Conservation (phyloP, 2,329 filamentous ascomycete species). For the Botrytis paeoniae region DNA sequence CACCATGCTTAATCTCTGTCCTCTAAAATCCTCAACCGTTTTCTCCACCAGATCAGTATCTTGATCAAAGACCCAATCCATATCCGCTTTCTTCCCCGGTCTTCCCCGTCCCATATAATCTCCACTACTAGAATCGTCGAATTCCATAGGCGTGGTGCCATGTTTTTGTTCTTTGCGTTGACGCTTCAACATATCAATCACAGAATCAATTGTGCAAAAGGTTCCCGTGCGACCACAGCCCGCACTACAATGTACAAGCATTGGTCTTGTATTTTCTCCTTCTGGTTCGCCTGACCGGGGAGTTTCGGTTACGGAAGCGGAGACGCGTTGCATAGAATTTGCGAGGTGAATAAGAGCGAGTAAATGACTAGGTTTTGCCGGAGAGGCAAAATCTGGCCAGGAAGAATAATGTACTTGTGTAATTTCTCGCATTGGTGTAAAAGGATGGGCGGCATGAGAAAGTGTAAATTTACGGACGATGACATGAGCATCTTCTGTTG, state of each 20-base stretch:
- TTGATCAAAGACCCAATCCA: constrained; percentile 68
- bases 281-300: constrained; percentile 58
- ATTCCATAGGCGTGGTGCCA: constrained; percentile 42
- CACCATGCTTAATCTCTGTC: constrained; percentile 92
- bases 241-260: constrained; percentile 92
- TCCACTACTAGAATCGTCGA: constrained; percentile 31
- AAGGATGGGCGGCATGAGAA: constrained; percentile 72
- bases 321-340: constrained; percentile 65
- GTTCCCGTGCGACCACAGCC: constrained; percentile 94
- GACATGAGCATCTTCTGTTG: constrained; percentile 66
- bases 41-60: constrained; percentile 76
- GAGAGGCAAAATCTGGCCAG: constrained; percentile 97
- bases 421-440: constrained; percentile 83
- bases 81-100: constrained; percentile 30
- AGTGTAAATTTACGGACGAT: constrained; percentile 85
- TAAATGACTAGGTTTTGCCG: constrained; percentile 82
- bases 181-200: constrained; percentile 95
- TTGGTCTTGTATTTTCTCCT: constrained; percentile 56
- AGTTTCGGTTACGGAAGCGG: constrained; percentile 31
- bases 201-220: constrained; percentile 94
- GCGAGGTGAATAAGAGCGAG: constrained; percentile 86
- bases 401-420: constrained; percentile 91
- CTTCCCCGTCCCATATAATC: constrained; percentile 33
- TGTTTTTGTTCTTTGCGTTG: constrained; percentile 51
- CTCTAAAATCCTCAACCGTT: constrained; percentile 87